Evolutionary conservation across 768 basidiomycete genomes (phyloP).

Genomic region (Pulveroboletus frians): DNA sequence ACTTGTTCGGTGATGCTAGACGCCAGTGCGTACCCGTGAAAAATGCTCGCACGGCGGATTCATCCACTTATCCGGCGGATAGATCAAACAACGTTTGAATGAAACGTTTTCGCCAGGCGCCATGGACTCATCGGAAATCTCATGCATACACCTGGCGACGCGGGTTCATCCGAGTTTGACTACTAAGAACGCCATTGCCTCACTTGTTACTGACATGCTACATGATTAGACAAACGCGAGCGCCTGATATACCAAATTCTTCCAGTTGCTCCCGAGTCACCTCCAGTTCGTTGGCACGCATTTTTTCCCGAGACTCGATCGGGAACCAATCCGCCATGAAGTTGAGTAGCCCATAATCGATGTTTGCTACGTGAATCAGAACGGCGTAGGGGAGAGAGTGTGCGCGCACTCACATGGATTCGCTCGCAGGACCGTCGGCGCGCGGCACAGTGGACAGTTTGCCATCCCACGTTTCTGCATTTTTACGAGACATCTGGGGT

Average conservation of each 20-base stretch:
- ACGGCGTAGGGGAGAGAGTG: background rate
- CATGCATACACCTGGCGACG: background rate
- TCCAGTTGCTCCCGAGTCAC: constrained; percentile 61
- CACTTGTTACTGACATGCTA: constrained; percentile 12
- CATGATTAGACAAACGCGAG: constrained; percentile 38
- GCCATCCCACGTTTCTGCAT: constrained; percentile 78
- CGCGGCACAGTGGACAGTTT: constrained; percentile 82
- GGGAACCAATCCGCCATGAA: constrained; percentile 96
- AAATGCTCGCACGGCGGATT: no score
- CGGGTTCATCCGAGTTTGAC: background rate
- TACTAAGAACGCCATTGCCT: background rate
- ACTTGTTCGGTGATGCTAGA: no score
- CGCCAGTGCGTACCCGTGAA: no score
- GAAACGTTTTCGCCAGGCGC: background rate
- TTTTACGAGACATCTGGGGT: constrained; percentile 66
- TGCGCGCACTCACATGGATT: constrained; percentile 55
- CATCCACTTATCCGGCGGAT: no score
- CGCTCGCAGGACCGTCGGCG: constrained; percentile 70
- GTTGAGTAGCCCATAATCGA: constrained; percentile 73
- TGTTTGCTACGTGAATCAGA: constrained; percentile 47
- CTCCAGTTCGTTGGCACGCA: constrained; percentile 70
- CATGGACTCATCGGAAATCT: background rate
- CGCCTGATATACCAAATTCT: constrained; percentile 50
- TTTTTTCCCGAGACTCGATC: constrained; percentile 68
- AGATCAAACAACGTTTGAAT: no score